Conservation (phyloP, 148 eudicot species). For the Heliamphora exappendiculata region DNA sequence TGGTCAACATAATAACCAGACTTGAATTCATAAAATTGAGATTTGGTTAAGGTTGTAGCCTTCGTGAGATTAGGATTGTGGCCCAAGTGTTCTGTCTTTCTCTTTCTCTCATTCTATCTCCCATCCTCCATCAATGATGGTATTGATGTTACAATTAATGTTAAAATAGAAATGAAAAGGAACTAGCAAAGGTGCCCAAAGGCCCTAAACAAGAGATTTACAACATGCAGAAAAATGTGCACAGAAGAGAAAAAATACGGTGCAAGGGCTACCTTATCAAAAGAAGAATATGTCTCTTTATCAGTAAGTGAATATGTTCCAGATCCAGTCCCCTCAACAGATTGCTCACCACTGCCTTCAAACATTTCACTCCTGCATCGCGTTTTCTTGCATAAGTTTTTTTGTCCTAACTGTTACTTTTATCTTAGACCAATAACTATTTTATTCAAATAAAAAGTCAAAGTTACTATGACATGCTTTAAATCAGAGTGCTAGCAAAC, state of each 20-base stretch:
- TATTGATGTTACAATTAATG: neutral
- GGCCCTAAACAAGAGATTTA: neutral
- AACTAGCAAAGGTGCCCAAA: neutral
- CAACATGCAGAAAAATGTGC: neutral
- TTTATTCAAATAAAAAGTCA: neutral
- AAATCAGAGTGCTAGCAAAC: neutral
- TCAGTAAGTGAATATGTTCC: slow-evolving; percentile 24
- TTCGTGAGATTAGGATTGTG: too few relatives aligned
- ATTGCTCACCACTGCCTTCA: slow-evolving; percentile 24
- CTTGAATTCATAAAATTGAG: too few relatives aligned
- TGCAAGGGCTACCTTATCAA: slow-evolving; percentile 62
- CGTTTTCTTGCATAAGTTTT: neutral
- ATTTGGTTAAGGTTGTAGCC: too few relatives aligned
- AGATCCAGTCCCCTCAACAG: slow-evolving; percentile 27
- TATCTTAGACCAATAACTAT: neutral
- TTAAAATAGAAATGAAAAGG: neutral
- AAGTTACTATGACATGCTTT: neutral
- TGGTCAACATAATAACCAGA: too few relatives aligned
- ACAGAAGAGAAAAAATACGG: neutral
- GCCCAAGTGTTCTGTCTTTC: too few relatives aligned
- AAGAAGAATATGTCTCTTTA: slow-evolving; percentile 60
- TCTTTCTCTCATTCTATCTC: too few relatives aligned
- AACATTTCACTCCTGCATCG: slow-evolving; percentile 32
- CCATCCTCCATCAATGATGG: too few relatives aligned
- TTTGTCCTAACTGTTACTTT: neutral